Base-by-base conservation (phyloP, 139 green algal genomes). In the Tetradesmus obliquus region DNA sequence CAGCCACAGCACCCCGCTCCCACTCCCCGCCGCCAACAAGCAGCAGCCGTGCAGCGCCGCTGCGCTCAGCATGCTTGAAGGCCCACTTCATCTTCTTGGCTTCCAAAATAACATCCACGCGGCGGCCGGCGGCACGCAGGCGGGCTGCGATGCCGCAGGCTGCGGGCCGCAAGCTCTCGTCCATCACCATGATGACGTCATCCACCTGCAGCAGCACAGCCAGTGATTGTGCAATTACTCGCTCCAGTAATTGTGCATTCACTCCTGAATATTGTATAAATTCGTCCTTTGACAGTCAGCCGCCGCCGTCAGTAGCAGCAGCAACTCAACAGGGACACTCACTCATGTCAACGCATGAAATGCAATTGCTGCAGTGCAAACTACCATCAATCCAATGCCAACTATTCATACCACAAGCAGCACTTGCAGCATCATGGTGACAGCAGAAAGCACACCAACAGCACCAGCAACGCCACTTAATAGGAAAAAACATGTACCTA, bases 41-140 rank as follows among this genome's bases (percentile, higher is more conserved):
- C 55, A 99, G 81, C 80, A 99, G 89, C 32, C 97, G 92, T 24
- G 91, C 22, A 4, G 97, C 96, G 54, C 90, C 85, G 22, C 94
- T 92, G 55, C 95, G 88, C 87, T 98, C 95, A 6, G 95, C 95
- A 32, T 96, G 93, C 94, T 98, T 99, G 94, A 99, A 97, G 20
- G 95, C 96, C 96, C 94, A 97, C 91, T 99, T 99, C 93, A 99
- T 96, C 80, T 97, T 98, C 93, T 98, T 99, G 82, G 82, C 80
- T 90, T 99, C 97, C 72, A 99, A 94, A 58, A 99, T 94, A 20
- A 99, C 91, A 88, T 99, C 98, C 22, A 99, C 98, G 5, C 60
- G 58, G 5, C 97, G 94, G 2, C 98, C 98, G 0, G 88, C 69
- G 0, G 82, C 85, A 20, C 98, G 91, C 66, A 99, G 93, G 60